Conservation (phyloP, 73 alveolate species). For the Paramecium biaurelia region DNA sequence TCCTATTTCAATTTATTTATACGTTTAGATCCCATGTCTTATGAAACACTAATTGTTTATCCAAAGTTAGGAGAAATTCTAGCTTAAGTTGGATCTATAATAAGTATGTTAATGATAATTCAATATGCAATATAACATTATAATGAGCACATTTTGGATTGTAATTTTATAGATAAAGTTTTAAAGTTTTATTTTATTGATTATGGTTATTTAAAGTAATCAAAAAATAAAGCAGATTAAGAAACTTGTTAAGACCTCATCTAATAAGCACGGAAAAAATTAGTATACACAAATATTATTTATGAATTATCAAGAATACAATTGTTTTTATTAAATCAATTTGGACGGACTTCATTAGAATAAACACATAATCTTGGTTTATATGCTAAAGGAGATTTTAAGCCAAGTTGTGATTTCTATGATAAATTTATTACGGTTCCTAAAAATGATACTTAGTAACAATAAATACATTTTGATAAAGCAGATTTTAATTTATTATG, state of each 20-base stretch:
- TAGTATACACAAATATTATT: background rate
- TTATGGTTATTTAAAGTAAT: background rate
- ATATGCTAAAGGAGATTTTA: background rate
- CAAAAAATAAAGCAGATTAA: background rate
- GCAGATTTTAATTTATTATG: background rate
- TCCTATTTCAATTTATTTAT: background rate
- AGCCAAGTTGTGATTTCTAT: background rate
- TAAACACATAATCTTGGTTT: background rate
- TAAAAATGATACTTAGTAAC: background rate
- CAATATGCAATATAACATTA: background rate
- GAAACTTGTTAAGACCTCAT: background rate
- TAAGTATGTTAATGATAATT: background rate
- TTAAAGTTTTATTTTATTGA: background rate
- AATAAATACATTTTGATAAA: background rate
- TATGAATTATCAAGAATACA: background rate
- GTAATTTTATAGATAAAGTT: background rate
- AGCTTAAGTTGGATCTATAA: conserved; percentile 31
- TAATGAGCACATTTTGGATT: background rate
- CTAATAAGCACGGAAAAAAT: background rate
- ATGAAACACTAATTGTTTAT: background rate
- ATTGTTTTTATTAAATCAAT: background rate
- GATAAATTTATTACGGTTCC: background rate
- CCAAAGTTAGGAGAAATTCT: conserved; percentile 31
- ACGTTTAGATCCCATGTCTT: background rate
- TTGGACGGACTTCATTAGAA: background rate